Evolutionary conservation across 2,329 filamentous ascomycete species (phyloP).

Genomic region (Zymoseptoria pseudotritici): DNA sequence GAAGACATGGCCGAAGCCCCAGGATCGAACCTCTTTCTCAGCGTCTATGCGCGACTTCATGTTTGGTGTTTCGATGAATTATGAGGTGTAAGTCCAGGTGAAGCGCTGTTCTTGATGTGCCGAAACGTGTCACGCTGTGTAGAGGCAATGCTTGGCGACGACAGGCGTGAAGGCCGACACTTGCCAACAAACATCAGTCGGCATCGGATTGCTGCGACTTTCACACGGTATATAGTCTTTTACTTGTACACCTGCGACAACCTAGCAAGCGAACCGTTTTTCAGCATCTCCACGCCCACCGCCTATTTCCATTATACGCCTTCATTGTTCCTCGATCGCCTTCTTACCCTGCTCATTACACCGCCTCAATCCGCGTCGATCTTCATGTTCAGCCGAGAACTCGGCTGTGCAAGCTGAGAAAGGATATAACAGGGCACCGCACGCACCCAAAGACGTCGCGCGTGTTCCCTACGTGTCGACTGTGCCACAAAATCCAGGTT

Average conservation of each 20-base stretch:
- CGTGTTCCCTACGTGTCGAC: not conserved
- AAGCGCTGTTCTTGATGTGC: not conserved
- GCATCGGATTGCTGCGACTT: not conserved
- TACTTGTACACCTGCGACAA: not conserved
- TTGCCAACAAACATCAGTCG: not conserved
- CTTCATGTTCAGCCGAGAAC: not conserved
- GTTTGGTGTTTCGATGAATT: not conserved
- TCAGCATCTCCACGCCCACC: not conserved
- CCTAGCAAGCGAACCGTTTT: not conserved
- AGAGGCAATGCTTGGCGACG: not conserved
- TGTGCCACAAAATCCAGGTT: not conserved
- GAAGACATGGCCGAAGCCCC: slow-evolving; percentile 63
- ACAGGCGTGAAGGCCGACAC: not conserved
- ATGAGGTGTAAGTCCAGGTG: not conserved
- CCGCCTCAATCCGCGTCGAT: not conserved
- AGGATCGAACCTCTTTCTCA: slow-evolving; percentile 57
- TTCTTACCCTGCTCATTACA: not conserved
- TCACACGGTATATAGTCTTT: not conserved
- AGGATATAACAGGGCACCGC: not conserved
- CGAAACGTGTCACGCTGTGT: not conserved
- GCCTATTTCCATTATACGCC: not conserved
- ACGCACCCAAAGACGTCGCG: not conserved
- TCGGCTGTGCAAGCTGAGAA: not conserved
- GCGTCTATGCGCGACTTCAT: slow-evolving; percentile 37
- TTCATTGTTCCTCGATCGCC: not conserved